Evolutionary conservation across 352 stramenopile species (phyloP), one percentile per base, ranked within the genome.

Genomic region (Pythium grandisporangium): DNA sequence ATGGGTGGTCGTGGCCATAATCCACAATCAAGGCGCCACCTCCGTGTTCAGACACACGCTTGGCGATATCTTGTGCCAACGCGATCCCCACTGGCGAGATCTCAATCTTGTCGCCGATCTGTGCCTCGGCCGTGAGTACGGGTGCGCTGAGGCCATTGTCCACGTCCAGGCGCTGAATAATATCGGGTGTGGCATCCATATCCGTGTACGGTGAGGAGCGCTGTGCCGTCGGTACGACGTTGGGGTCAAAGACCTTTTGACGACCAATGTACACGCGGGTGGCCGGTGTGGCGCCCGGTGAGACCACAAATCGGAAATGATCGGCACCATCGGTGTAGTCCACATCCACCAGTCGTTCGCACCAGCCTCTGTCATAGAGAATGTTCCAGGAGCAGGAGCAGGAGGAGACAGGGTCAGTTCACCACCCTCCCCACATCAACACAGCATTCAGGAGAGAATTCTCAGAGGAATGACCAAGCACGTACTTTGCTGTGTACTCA

Each of bases 221-320:
- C n/a, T n/a, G n/a, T 24, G 53, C 40, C 21, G 58, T 46, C 35
- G 63, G 38, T 20, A 64, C 42, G 7, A 53, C 48, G 3, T 50
- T 56, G 27, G 76, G 77, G 38, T 88, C 76, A 44, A 84, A 88
- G 4, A 91, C 49, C 51, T 88, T 89, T 50, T 90, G 58, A 14
- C 69, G 75, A 10, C 77, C 77, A 29, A 93, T 91, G 52, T 88
- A 93, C 32, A 95, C 90, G 44, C 88, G 69, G 25, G 89, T 83
- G 12, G 94, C 91, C 0, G 91, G 87, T 26, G 94, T 98, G 8
- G 82, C 70, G 1, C 87, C 79, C 17, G 87, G 89, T 37, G 94
- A 96, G 12, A 98, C 52, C 30, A 98, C 94, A 56, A 97, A 96
- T 36, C 90, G 75, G 42, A 98, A 91, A 41, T 96, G 76, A 56